Conservation (phyloP, 1,284 basidiomycete species). For the Marasmius tenuissimus region DNA sequence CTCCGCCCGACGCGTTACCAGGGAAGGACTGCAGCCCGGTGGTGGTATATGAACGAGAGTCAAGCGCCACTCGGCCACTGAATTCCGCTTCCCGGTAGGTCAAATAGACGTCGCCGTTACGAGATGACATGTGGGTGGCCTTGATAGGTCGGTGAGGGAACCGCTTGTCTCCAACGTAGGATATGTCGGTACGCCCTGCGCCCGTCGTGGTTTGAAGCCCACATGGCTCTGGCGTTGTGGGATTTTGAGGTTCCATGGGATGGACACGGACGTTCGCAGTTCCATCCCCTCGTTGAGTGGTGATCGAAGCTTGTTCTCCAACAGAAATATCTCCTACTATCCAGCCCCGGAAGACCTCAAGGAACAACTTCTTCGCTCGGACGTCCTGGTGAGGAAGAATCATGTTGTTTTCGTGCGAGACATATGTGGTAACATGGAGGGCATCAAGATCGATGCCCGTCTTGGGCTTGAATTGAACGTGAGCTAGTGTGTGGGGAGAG, state of each 20-base stretch:
- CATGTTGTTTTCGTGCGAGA: constrained; percentile 37
- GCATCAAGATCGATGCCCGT: constrained; percentile 41
- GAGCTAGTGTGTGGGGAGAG: constrained; percentile 38
- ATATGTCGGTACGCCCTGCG: constrained; percentile 49
- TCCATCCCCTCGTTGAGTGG: constrained; percentile 52
- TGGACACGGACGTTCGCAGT: constrained; percentile 46
- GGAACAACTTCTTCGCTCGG: constrained; percentile 34
- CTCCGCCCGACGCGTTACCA: constrained; percentile 13
- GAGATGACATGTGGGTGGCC: constrained; percentile 44
- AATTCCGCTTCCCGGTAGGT: constrained; percentile 52
- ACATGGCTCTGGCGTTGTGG: constrained; percentile 32
- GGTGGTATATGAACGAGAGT: constrained; percentile 42
- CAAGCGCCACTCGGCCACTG: constrained; percentile 47
- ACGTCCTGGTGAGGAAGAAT: constrained; percentile 44
- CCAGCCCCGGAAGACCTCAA: constrained; percentile 55
- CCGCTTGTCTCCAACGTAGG: constrained; percentile 39
- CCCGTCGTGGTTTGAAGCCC: constrained; percentile 48
- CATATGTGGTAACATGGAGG: constrained; percentile 45
- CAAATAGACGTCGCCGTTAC: constrained; percentile 52
- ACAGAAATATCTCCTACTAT: constrained; percentile 56
- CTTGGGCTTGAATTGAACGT: constrained; percentile 49
- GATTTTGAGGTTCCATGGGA: constrained; percentile 35
- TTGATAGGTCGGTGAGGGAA: constrained; percentile 45
- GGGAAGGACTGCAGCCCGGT: constrained; percentile 30
- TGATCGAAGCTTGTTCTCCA: constrained; percentile 39